Percentiles rank a stretch among this genome's conserved stretches.
Evolutionary conservation across 352 stramenopile genomes (phyloP).

Genomic region (Pythium angustatum): DNA sequence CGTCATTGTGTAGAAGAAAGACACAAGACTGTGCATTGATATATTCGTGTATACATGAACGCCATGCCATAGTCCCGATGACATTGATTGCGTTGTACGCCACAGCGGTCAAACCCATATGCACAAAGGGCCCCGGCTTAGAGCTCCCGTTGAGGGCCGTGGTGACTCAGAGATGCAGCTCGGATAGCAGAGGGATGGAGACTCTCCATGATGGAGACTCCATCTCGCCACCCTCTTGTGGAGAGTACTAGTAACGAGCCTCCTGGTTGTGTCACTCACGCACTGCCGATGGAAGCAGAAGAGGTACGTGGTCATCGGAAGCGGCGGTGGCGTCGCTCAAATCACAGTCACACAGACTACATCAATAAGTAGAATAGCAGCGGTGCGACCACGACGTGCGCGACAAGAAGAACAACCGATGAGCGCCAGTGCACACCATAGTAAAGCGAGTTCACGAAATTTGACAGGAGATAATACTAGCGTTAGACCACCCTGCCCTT

Average conservation of each 20-base stretch:
- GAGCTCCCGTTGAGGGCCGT: too few relatives aligned
- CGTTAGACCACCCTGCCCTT: too few relatives aligned
- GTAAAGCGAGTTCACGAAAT: too few relatives aligned
- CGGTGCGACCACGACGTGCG: background rate
- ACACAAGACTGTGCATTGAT: background rate
- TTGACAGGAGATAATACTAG: too few relatives aligned
- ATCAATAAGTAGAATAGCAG: too few relatives aligned
- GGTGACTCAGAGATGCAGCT: too few relatives aligned
- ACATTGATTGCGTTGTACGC: too few relatives aligned
- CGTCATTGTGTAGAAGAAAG: slow-evolving; percentile 1
- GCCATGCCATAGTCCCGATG: background rate
- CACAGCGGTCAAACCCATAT: too few relatives aligned
- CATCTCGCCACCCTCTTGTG: slow-evolving; percentile 6
- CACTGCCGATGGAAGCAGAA: slow-evolving; percentile 15
- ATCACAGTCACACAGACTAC: background rate
- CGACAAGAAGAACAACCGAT: background rate
- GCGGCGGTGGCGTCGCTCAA: background rate
- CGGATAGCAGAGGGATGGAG: too few relatives aligned
- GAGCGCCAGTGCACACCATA: background rate
- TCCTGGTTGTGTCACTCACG: slow-evolving; percentile 4
- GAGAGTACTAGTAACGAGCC: slow-evolving; percentile 5
- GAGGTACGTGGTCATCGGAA: background rate
- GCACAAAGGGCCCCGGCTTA: too few relatives aligned
- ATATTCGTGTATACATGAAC: background rate
- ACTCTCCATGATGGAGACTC: background rate